A percentile compares a stretch with the other conserved stretches of the same genome.
Conservation (phyloP, 2,329 filamentous ascomycete genomes). For the Zymoseptoria passerinii region DNA sequence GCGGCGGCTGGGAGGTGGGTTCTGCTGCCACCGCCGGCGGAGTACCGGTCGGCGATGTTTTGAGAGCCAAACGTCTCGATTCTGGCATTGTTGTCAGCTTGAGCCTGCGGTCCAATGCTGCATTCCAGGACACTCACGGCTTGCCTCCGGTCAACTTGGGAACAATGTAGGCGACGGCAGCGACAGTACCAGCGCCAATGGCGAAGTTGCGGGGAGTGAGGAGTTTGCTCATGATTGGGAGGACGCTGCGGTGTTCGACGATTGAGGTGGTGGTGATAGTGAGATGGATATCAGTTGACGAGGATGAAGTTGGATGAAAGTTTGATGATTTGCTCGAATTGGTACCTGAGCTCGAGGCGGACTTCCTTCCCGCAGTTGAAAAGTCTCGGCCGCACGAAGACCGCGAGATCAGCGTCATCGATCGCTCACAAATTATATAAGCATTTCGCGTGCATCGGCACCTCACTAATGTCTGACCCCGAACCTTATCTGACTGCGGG, state of each 20-base stretch:
- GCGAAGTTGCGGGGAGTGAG: conserved; percentile 26
- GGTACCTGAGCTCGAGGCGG: neutral
- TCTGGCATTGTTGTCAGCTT: conserved; percentile 13
- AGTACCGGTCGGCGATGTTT: conserved; percentile 29
- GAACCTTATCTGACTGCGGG: neutral
- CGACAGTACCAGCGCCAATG: conserved; percentile 22
- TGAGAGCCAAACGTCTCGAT: conserved; percentile 30
- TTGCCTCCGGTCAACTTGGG: conserved; percentile 3
- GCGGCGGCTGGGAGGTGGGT: conserved; percentile 30
- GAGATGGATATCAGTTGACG: neutral
- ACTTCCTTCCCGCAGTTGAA: neutral
- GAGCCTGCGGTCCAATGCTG: neutral
- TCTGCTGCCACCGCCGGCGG: conserved; percentile 27
- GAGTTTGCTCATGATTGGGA: conserved; percentile 20
- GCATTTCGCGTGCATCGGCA: neutral
- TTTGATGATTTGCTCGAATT: neutral
- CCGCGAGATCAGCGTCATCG: neutral
- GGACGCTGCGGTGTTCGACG: neutral
- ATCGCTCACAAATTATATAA: neutral
- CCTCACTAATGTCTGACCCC: neutral
- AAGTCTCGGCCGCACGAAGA: neutral
- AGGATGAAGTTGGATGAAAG: neutral
- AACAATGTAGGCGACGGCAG: conserved; percentile 17
- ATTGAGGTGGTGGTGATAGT: neutral
- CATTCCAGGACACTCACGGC: neutral